These are phyloP conservation scores for Plasmodium inui DNA, from an alignment of 169 alveolate species.

Conservation along the genomic window DNA sequence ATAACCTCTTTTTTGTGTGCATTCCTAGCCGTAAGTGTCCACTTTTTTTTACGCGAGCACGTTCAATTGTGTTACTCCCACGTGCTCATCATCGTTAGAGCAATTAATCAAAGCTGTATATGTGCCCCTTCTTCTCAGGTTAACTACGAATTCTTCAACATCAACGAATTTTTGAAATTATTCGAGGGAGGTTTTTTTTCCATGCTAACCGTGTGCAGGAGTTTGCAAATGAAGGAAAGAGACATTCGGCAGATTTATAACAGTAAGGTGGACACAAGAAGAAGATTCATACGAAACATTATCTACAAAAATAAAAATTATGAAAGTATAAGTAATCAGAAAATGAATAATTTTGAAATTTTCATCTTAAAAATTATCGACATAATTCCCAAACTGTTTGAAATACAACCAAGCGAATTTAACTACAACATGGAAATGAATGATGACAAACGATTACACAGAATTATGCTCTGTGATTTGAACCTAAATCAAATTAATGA, in stretches of 20 bases:
- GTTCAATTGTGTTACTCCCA: not conserved
- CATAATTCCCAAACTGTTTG: slow-evolving; percentile 58
- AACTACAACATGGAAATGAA: not conserved
- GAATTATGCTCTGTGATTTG: slow-evolving; percentile 1
- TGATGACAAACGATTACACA: not conserved
- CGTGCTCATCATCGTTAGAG: not conserved
- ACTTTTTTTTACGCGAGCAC: not conserved
- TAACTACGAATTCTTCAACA: slow-evolving; percentile 63
- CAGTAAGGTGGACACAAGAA: not conserved
- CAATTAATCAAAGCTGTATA: not conserved
- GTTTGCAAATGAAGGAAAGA: slow-evolving; percentile 13
- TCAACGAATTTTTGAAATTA: slow-evolving; percentile 46
- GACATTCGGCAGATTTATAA: slow-evolving; percentile 24
- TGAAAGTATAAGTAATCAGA: slow-evolving; percentile 54
- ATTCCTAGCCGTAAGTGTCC: not conserved
- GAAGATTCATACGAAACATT: slow-evolving; percentile 28
- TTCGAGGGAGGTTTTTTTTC: slow-evolving; percentile 41
- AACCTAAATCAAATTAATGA: slow-evolving; percentile 13
- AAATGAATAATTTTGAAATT: slow-evolving; percentile 74
- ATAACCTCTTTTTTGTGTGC: not conserved
- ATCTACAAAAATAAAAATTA: slow-evolving; percentile 63
- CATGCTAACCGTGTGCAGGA: slow-evolving; percentile 51
- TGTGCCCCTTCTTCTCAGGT: slow-evolving; percentile 33
- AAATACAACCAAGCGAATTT: slow-evolving; percentile 49
- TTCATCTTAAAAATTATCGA: slow-evolving; percentile 67